These are phyloP conservation scores for Yarrowia sp. DNA, from an alignment of 805 yeast genomes.

Conservation along the genomic window DNA sequence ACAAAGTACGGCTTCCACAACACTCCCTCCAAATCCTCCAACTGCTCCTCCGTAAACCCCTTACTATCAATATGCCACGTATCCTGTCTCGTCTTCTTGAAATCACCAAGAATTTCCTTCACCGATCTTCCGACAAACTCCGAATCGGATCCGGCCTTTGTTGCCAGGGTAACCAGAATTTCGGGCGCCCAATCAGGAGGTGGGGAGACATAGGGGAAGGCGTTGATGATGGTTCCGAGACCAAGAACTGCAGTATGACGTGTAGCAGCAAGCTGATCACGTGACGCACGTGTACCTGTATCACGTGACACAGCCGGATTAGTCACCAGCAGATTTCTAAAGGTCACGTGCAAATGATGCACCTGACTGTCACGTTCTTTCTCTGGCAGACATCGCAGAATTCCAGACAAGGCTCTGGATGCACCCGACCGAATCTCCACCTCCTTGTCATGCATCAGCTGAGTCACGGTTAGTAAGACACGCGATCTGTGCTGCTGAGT, in stretches of 20 bases:
- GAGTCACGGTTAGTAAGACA: conserved; percentile 53
- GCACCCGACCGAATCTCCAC: conserved; percentile 75
- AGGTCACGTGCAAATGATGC: conserved; percentile 44
- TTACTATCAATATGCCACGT: conserved; percentile 91
- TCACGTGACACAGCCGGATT: neutral
- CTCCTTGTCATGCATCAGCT: conserved; percentile 58
- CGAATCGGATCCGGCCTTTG: conserved; percentile 64
- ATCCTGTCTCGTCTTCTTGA: conserved; percentile 89
- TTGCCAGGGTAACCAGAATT: conserved; percentile 65
- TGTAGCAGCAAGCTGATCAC: conserved; percentile 21
- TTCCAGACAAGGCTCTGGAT: conserved; percentile 70
- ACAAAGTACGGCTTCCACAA: conserved; percentile 90
- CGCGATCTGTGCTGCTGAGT: conserved; percentile 46
- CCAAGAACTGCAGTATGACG: conserved; percentile 89
- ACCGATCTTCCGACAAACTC: conserved; percentile 84
- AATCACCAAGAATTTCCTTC: conserved; percentile 73
- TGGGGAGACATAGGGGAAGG: conserved; percentile 88
- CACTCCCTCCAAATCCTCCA: conserved; percentile 92
- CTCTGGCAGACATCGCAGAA: conserved; percentile 63
- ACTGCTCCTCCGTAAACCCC: conserved; percentile 70
- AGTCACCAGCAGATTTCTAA: conserved; percentile 35
- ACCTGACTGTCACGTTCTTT: conserved; percentile 45
- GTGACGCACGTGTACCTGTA: neutral
- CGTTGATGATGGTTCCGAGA: conserved; percentile 79
- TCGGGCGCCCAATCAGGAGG: conserved; percentile 88